Conservation (phyloP, 176 grass and related monocot genomes). For the Bothriochloa decipiens region DNA sequence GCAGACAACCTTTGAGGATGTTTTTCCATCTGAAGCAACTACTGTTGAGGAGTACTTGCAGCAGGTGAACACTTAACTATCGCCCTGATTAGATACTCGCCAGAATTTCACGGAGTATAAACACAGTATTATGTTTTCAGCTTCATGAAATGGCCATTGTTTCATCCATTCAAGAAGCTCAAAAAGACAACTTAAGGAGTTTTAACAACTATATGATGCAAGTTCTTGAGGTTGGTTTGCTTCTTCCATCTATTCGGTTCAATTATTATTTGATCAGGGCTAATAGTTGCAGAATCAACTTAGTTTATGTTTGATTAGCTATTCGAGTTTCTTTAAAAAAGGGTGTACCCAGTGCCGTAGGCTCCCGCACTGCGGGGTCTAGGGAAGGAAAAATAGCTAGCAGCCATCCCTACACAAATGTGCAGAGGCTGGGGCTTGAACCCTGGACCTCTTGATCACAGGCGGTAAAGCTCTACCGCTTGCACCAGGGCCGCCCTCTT, state of each 20-base stretch:
- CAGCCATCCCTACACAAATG: too few relatives aligned
- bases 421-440: too few relatives aligned
- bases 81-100: slow-evolving; percentile 18
- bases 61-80: slow-evolving; percentile 58
- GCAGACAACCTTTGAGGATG: slow-evolving; percentile 96
- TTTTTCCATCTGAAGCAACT: slow-evolving; percentile 93
- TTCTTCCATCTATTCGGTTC: slow-evolving; percentile 41
- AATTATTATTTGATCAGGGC: slow-evolving; percentile 23
- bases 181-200: slow-evolving; percentile 96
- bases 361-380: too few relatives aligned
- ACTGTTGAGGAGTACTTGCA: slow-evolving; percentile 92
- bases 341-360: too few relatives aligned
- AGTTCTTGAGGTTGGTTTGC: slow-evolving; percentile 81
- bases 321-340: slow-evolving; percentile 25
- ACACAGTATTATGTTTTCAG: slow-evolving; percentile 56
- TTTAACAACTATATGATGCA: slow-evolving; percentile 95
- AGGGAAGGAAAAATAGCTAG: too few relatives aligned
- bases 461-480: too few relatives aligned
- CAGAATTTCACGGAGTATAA: slow-evolving; percentile 36
- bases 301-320: slow-evolving; percentile 15
- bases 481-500: too few relatives aligned
- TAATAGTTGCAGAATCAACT: slow-evolving; percentile 23
- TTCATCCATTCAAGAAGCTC: slow-evolving; percentile 99
- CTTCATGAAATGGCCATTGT: slow-evolving; percentile 96
- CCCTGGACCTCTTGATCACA: too few relatives aligned